Evolutionary conservation across 2,329 filamentous ascomycete genomes (phyloP).

Genomic region (Pezicula radicicola): DNA sequence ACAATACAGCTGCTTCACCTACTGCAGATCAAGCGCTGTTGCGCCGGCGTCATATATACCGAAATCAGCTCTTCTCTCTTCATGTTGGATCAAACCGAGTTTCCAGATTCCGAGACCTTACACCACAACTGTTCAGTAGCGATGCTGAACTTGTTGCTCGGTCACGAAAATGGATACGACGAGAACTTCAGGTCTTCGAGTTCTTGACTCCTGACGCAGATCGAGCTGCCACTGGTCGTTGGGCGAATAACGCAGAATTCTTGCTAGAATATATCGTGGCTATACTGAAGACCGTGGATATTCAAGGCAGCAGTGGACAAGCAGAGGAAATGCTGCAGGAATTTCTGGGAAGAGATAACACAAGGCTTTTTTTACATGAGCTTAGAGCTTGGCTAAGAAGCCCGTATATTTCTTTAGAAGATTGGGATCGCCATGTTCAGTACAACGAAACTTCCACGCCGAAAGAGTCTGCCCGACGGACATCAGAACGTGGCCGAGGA

Average conservation of each 20-base stretch:
- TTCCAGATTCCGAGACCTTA: constrained; percentile 74
- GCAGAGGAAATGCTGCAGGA: constrained; percentile 78
- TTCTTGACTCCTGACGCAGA: constrained; percentile 51
- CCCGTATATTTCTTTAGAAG: constrained; percentile 66
- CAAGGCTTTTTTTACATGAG: constrained; percentile 80
- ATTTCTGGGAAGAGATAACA: constrained; percentile 72
- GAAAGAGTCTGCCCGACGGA: not conserved
- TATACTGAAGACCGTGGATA: constrained; percentile 78
- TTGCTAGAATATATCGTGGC: constrained; percentile 82
- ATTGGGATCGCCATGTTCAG: constrained; percentile 63
- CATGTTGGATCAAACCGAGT: constrained; percentile 79
- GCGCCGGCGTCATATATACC: constrained; percentile 71
- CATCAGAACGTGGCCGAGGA: not conserved
- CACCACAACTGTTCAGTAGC: constrained; percentile 59
- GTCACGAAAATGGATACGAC: constrained; percentile 76
- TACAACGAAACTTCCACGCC: constrained; percentile 14
- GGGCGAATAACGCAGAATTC: constrained; percentile 74
- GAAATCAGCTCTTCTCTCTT: constrained; percentile 67
- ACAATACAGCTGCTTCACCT: constrained; percentile 3
- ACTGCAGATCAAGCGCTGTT: constrained; percentile 29
- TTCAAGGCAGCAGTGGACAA: constrained; percentile 74
- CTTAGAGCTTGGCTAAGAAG: constrained; percentile 79
- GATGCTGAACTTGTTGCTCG: constrained; percentile 70
- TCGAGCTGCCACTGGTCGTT: constrained; percentile 30
- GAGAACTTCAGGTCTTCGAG: constrained; percentile 80